Evolutionary conservation across 2,329 filamentous ascomycete genomes (phyloP), one percentile per base, ranked within the genome.

Genomic region (Alternaria brassicicola): DNA sequence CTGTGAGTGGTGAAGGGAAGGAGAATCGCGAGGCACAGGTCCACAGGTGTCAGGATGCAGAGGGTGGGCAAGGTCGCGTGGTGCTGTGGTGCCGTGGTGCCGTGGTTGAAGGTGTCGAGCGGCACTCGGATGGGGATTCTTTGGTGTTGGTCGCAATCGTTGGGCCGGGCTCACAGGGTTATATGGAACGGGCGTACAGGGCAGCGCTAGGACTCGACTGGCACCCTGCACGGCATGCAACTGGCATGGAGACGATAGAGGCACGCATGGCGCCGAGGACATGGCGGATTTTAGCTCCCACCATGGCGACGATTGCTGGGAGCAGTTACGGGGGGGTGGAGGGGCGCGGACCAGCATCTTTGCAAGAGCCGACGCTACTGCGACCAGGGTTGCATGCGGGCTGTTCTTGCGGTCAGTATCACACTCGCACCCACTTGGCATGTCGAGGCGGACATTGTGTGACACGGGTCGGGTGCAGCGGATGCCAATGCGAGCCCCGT

Each of bases 1-100:
- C 61, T 66, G 65, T 72, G 65, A 70, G 65, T 73, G 72, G 72
- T 65, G 69, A 66, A 43, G 25, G 55, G 43, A 23, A 28, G 56
- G n/a, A 17, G 42, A 52, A 61, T 57, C 30, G 65, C 61, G 55
- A 66, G 63, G 61, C 39, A 61, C 61, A 33, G 64, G 56, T 65
- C 54, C 57, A 63, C 59, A 62, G 52, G 65, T 68, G 59, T 69
- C 67, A 67, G 67, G 54, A 28, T 48, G 38, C 43, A 51, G 58
- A 46, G 55, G 53, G 52, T 64, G 63, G 63, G 66, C 50, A 58
- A 60, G 47, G 68, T 67, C 62, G 66, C 63, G 67, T 66, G 64
- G 61, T 55, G 57, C 15, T 7, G 55, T 23, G 54, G 61, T 48
- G n/a, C n/a, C 63, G 67, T 66, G 64, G 61, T 55, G 57, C 15